phyloP scores from a whole-genome alignment of 306 rosid genomes.

The Prinsepia uniflora region DNA sequence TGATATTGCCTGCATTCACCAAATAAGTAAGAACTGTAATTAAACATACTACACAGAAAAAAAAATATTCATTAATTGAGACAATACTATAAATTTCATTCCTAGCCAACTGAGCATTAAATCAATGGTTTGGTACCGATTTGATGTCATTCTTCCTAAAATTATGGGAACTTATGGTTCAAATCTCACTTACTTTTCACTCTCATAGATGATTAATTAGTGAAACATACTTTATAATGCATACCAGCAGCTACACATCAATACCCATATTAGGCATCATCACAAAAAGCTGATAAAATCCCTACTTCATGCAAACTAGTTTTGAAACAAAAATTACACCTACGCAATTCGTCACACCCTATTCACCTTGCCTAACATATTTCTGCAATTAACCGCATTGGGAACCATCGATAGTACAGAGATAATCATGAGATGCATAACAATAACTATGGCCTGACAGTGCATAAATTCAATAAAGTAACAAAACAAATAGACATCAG shows the following conservation, averaged over 20 bases:
- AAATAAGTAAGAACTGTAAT: slow-evolving; percentile 30
- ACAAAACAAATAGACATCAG: background rate
- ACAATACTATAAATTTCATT: background rate
- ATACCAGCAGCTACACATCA: background rate
- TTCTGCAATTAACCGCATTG: background rate
- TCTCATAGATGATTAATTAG: background rate
- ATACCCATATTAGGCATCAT: background rate
- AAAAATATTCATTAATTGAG: slow-evolving; percentile 16
- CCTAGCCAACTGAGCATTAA: background rate
- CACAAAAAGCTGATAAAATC: background rate
- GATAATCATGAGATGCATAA: background rate
- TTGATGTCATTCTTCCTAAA: background rate
- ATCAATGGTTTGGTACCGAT: background rate
- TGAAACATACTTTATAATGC: background rate
- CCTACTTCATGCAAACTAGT: background rate
- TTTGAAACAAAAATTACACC: background rate
- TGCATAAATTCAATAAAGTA: background rate
- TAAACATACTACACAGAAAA: slow-evolving; percentile 21
- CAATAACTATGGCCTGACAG: background rate
- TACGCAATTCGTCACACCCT: background rate
- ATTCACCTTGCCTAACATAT: background rate
- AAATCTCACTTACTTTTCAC: background rate
- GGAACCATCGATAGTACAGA: background rate
- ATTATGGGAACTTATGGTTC: background rate
- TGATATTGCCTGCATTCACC: slow-evolving; percentile 74